A percentile compares a stretch with the other conserved stretches of the same genome.
Evolutionary conservation across 768 basidiomycete genomes (phyloP).

Genomic region (Hortiboletus flavorubellus): DNA sequence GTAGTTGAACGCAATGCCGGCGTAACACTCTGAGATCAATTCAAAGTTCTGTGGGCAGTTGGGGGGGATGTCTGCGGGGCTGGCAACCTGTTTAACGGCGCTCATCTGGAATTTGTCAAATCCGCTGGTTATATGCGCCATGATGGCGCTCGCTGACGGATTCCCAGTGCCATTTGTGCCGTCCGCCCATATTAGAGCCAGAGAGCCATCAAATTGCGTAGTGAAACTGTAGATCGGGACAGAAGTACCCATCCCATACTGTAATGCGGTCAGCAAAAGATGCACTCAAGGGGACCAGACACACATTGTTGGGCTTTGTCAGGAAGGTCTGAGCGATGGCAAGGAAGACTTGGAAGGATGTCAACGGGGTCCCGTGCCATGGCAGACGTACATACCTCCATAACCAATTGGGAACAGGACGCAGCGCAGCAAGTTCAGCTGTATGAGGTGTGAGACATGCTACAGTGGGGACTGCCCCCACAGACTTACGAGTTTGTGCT

Average conservation of each 20-base stretch:
- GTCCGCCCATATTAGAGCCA: conserved; percentile 65
- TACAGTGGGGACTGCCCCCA: not conserved
- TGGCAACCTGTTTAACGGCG: conserved; percentile 48
- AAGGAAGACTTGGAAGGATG: conserved; percentile 43
- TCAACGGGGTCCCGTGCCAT: not conserved
- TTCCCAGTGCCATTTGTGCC: conserved; percentile 53
- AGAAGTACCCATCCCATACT: conserved; percentile 66
- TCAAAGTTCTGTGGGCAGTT: conserved; percentile 76
- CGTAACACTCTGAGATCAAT: conserved; percentile 64
- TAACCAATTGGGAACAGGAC: conserved; percentile 63
- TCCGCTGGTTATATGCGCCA: conserved; percentile 51
- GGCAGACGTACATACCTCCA: conserved; percentile 32
- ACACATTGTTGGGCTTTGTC: conserved; percentile 53
- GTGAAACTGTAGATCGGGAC: conserved; percentile 46
- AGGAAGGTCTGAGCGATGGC: conserved; percentile 62
- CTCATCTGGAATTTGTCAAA: conserved; percentile 49
- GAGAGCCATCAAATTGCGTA: conserved; percentile 50
- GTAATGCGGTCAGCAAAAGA: not conserved
- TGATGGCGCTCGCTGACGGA: conserved; percentile 58
- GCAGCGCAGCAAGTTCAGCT: conserved; percentile 62
- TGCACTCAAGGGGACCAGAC: conserved; percentile 15
- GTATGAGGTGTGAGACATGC: not conserved
- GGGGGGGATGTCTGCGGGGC: conserved; percentile 46
- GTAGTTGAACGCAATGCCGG: conserved; percentile 58
- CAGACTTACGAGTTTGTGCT: conserved; percentile 56